phyloP scores from a whole-genome alignment of 805 yeast genomes.

The Ogataea pini region DNA sequence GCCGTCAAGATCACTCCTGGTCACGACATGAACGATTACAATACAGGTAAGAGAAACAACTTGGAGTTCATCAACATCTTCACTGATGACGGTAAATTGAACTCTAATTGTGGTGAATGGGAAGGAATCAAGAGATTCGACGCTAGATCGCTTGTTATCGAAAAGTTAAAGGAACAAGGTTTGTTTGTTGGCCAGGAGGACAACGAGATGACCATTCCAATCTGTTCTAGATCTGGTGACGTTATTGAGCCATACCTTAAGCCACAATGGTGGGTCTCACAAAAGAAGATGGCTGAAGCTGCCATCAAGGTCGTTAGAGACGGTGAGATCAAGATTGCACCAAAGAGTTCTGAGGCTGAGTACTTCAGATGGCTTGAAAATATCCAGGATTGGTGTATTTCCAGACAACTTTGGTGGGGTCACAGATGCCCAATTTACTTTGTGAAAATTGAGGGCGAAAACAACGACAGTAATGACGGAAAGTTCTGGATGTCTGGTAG shows the following conservation, averaged over 20 bases:
- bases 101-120: conserved; percentile 93
- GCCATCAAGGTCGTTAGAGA: conserved; percentile 83
- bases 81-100: conserved; percentile 89
- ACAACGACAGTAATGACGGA: conserved; percentile 60
- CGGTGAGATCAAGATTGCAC: conserved; percentile 80
- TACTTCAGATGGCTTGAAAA: conserved; percentile 94
- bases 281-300: conserved; percentile 81
- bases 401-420: conserved; percentile 92
- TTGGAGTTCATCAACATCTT: conserved; percentile 86
- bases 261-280: conserved; percentile 99
- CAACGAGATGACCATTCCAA: conserved; percentile 94
- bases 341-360: conserved; percentile 89
- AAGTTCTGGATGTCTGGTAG: conserved; percentile 92
- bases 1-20: conserved; percentile 99
- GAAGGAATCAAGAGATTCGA: conserved; percentile 90
- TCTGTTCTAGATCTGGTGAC: conserved; percentile 96
- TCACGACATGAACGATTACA: conserved; percentile 96
- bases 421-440: conserved; percentile 97
- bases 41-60: conserved; percentile 90
- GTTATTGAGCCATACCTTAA: conserved; percentile 93
- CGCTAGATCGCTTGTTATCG: conserved; percentile 85
- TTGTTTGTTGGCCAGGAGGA: conserved; percentile 83
- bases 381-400: conserved; percentile 99
- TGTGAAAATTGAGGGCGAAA: conserved; percentile 75
- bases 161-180: conserved; percentile 69